Evolutionary conservation across 1,139 yeast species (phyloP), one percentile per base, ranked within the genome.

Genomic region (Pichia sp.): DNA sequence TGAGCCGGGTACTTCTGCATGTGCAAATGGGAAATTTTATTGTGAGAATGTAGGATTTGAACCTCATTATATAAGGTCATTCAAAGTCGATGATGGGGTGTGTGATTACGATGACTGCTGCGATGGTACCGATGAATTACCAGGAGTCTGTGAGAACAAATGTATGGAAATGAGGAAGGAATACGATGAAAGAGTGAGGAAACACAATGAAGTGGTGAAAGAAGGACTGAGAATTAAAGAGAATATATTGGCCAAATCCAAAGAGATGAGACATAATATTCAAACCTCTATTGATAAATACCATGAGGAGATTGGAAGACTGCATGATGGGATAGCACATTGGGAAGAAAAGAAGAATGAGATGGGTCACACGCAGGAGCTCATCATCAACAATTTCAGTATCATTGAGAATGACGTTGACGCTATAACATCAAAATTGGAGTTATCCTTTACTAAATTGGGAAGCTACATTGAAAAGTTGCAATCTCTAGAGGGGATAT

Each of bases 1-100:
- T 58, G 98, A 91, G 56, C 96, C 97, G 0, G 96, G 96, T 0
- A 91, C 97, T 1, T 67, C 82, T 35, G 96, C 96, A 0, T 91
- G 97, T 56, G 63, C 62, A 1, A 64, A 66, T 12, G 67, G 69
- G 12, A 45, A 46, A 33, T 91, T 87, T 51, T 87, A 76, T 58
- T 91, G 98, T 60, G 72, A 62, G 18, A 93, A 93, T 51, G 64
- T 67, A 34, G 96, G 95, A 2, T 84, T 77, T 49, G 52, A 64
- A 13, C 72, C 81, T 2, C 62, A 63, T 29, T 74, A 64, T 44
- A 66, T 83, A 26, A 77, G 79, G 12, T 67, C 77, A 9, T 74
- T 66, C 50, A 69, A 77, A 47, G 79, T 88, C 25, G 77, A 81
- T 50, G 98, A 93, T 59, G 97, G 97, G 0, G 77, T 81, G 3